Conservation (phyloP, 2,329 filamentous ascomycete genomes). For the Aspergillus versicolor region DNA sequence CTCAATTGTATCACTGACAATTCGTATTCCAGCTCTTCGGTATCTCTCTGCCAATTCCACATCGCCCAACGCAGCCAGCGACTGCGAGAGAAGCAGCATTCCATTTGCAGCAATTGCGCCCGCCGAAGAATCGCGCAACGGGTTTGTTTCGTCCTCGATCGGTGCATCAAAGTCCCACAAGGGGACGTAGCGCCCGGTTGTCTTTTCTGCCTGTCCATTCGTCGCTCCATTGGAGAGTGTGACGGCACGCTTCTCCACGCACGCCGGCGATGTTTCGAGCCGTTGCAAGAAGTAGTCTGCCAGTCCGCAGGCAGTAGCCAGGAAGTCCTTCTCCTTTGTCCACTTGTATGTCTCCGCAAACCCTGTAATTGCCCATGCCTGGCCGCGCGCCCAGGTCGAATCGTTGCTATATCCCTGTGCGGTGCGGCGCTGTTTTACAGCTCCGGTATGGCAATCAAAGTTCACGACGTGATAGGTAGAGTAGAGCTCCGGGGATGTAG, state of each 20-base stretch:
- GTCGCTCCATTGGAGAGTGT: not conserved
- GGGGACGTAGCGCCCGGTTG: conserved; percentile 16
- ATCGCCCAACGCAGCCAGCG: conserved; percentile 4
- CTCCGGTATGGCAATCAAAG: conserved; percentile 13
- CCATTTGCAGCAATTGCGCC: conserved; percentile 46
- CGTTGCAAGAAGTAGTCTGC: conserved; percentile 21
- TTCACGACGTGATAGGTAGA: conserved; percentile 24
- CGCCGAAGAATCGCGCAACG: conserved; percentile 43
- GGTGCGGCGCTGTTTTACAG: conserved; percentile 21
- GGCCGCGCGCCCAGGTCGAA: conserved; percentile 28
- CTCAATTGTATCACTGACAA: conserved; percentile 1
- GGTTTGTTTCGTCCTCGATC: conserved; percentile 12
- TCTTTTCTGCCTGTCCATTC: not conserved
- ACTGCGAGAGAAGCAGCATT: conserved; percentile 28
- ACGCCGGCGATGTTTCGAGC: conserved; percentile 9
- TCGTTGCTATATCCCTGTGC: conserved; percentile 23
- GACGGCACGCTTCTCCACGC: not conserved
- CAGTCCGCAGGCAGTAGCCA: conserved; percentile 15
- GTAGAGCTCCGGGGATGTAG: conserved; percentile 8
- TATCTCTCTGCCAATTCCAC: not conserved
- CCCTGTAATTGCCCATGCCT: conserved; percentile 28
- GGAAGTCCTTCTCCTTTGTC: conserved; percentile 28
- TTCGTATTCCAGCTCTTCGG: not conserved
- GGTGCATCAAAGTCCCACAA: conserved; percentile 27
- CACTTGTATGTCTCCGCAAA: conserved; percentile 45